Conservation (phyloP, 1,284 basidiomycete species). For the Wallemia hederae region DNA sequence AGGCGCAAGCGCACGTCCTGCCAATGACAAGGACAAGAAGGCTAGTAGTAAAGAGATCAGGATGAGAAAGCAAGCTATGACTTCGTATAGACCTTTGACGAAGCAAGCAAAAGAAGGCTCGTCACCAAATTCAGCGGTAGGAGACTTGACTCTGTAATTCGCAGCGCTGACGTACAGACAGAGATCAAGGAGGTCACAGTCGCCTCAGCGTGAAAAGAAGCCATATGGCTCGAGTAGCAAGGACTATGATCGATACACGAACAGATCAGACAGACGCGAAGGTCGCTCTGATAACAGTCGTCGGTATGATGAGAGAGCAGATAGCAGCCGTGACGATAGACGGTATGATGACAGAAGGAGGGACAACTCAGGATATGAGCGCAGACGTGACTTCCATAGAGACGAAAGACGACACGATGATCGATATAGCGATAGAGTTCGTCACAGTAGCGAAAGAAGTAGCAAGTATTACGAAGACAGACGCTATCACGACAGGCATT, state of each 20-base stretch:
- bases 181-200: not conserved
- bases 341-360: not conserved
- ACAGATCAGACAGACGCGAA: not conserved
- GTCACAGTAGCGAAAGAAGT: too few species aligned
- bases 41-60: not conserved
- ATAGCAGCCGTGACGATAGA: not conserved
- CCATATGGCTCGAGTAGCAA: not conserved
- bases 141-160: not conserved
- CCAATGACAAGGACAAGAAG: not conserved
- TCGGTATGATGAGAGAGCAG: not conserved
- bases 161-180: not conserved
- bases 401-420: not conserved
- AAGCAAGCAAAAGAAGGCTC: not conserved
- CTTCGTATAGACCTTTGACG: not conserved
- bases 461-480: too few species aligned
- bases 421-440: too few species aligned
- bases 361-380: too few species aligned
- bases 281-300: not conserved
- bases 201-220: not conserved
- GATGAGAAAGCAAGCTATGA: not conserved
- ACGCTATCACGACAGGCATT: too few species aligned
- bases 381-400: too few species aligned
- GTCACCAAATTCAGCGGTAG: not conserved
- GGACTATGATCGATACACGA: not conserved
- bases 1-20: slow-evolving; percentile 28